Base-by-base conservation (phyloP, 441 rosid genomes). In the Rhodomyrtus psidioides region DNA sequence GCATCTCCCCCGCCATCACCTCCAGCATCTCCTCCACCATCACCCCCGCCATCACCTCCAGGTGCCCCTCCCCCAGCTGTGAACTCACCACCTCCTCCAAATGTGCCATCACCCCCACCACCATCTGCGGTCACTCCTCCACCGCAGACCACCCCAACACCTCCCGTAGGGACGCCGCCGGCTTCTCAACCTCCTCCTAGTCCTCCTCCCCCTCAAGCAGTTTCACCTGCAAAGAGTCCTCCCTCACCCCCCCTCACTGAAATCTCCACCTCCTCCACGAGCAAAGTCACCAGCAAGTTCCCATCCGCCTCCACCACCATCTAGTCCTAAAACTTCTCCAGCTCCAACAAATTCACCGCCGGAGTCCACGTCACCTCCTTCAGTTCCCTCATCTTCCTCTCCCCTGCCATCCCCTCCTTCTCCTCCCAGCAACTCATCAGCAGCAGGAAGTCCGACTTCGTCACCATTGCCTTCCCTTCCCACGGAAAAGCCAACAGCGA, bases 391-490 rank as follows among this genome's bases (percentile, higher is more conserved):
- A 49, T 30, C 92, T 84, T 75, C 91, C 54, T 82, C 89, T n/a
- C 89, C 93, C 2, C 91, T 92, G 28, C 86, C 84, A 53, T 89
- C 93, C 65, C 90, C 94, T 84, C 91, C 93, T 56, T 88, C 94
- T 91, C 90, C 94, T 89, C 91, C 94, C 28, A 92, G 82, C 84
- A 88, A 87, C 85, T 90, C 93, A 15, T 86, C 93, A 2, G 17
- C 91, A 24, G 51, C 42, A 49, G 91, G 90, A 91, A 88, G 65
- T 88, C 88, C 93, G 16, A 87, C 34, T 46, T 39, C 81, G 28
- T 28, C 95, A 56, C 90, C 96, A 49, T 86, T 92, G 75, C 98
- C 99, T 60, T 82, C 91, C 83, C 84, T 92, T 87, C 95, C 88
- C 54, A 24, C 87, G 0, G 82, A 86, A 49, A 86, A 60, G 87